Evolutionary conservation across 2,329 filamentous ascomycete species (phyloP).

Genomic region (Biscogniauxia marginata): DNA sequence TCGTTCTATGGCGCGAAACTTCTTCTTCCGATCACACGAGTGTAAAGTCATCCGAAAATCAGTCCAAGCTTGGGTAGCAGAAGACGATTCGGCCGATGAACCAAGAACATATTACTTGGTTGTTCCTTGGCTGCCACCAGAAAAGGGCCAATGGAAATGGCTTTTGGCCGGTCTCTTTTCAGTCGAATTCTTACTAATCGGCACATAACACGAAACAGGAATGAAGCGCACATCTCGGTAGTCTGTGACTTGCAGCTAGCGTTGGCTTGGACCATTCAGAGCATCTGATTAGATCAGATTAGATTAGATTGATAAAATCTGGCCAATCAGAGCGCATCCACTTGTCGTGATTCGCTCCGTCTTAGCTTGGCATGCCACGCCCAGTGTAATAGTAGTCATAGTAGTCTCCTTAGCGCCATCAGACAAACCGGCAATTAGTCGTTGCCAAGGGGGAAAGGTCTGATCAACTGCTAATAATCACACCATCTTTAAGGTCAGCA

Average conservation of each 20-base stretch:
- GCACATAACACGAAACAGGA: constrained; percentile 2
- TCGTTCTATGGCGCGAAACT: not conserved
- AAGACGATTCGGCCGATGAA: constrained; percentile 1
- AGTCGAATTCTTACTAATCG: not conserved
- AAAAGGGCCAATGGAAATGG: not conserved
- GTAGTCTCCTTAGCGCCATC: constrained; percentile 18
- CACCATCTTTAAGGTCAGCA: not conserved
- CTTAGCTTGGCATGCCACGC: constrained; percentile 5
- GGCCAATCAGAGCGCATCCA: constrained; percentile 12
- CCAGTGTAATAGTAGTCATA: constrained; percentile 3
- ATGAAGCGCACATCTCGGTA: not conserved
- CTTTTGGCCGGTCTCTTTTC: not conserved
- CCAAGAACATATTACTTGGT: not conserved
- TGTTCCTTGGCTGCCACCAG: not conserved
- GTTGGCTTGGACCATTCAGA: constrained; percentile 12
- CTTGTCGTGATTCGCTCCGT: constrained; percentile 6
- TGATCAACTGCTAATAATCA: not conserved
- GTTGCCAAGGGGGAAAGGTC: not conserved
- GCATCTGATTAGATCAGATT: constrained; percentile 16
- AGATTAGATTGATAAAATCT: constrained; percentile 25
- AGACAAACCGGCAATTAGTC: constrained; percentile 14
- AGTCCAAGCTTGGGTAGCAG: constrained; percentile 1
- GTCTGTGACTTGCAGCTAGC: constrained; percentile 7
- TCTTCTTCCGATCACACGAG: not conserved
- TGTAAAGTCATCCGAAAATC: not conserved